A percentile compares a stretch with the other conserved stretches of the same genome.
These are phyloP conservation scores for Penicillium glabrum DNA, from an alignment of 2,329 filamentous ascomycete species.

Conservation along the genomic window DNA sequence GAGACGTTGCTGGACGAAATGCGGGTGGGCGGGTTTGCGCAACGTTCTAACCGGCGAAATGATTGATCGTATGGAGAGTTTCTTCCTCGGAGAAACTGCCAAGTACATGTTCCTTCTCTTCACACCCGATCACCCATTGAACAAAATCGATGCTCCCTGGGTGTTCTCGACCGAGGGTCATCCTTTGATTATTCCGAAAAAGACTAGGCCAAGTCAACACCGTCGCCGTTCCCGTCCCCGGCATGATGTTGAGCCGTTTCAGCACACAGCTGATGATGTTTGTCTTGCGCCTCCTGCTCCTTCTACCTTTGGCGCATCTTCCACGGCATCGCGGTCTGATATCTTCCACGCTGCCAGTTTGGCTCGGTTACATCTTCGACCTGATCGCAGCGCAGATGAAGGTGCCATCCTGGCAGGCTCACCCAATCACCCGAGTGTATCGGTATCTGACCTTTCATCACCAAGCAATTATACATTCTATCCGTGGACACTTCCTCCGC, in stretches of 20 bases:
- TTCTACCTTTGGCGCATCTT: constrained; percentile 71
- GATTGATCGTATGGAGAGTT: constrained; percentile 96
- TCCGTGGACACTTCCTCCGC: constrained; percentile 84
- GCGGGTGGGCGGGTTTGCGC: constrained; percentile 89
- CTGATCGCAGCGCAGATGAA: constrained; percentile 58
- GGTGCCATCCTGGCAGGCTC: constrained; percentile 57
- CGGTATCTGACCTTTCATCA: constrained; percentile 55
- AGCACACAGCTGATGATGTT: constrained; percentile 43
- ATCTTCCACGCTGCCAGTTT: constrained; percentile 87
- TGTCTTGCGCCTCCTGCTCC: constrained; percentile 65
- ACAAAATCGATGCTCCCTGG: constrained; percentile 79
- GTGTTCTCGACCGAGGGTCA: constrained; percentile 98
- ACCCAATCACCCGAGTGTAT: constrained; percentile 55
- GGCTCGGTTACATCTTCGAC: constrained; percentile 76
- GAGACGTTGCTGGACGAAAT: constrained; percentile 82
- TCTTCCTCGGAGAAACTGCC: constrained; percentile 93
- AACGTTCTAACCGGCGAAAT: constrained; percentile 80
- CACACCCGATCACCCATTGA: constrained; percentile 80
- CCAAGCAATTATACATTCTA: constrained; percentile 81
- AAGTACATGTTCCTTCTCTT: constrained; percentile 96
- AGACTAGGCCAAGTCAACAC: constrained; percentile 18
- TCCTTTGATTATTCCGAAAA: constrained; percentile 76
- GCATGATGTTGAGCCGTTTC: constrained; percentile 5
- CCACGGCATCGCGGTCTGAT: constrained; percentile 74
- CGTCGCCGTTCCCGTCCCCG: constrained; percentile 11